Percentiles rank a stretch among this genome's conserved stretches.
Conservation (phyloP, 768 basidiomycete genomes). For the Boletellus emodensis region DNA sequence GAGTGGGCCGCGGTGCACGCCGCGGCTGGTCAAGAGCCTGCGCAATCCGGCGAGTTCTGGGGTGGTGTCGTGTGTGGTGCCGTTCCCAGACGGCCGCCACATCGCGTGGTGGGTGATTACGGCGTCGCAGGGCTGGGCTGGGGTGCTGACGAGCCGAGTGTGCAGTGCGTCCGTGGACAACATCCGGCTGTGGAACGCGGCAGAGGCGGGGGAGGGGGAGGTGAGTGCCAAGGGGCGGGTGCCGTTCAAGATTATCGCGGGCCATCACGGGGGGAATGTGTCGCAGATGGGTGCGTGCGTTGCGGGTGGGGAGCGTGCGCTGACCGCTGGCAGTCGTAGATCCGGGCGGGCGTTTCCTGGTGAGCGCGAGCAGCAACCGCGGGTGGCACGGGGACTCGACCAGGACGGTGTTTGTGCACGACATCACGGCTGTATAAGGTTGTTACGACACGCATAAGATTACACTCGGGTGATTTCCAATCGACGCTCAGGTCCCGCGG, state of each 20-base stretch:
- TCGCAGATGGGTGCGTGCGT: slow-evolving; percentile 82
- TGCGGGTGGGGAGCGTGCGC: background rate
- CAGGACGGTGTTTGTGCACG: slow-evolving; percentile 85
- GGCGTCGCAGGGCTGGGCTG: slow-evolving; percentile 15
- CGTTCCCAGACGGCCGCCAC: slow-evolving; percentile 90
- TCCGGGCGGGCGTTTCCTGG: slow-evolving; percentile 75
- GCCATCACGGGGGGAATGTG: slow-evolving; percentile 92
- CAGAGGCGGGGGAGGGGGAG: slow-evolving; percentile 63
- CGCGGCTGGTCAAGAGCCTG: slow-evolving; percentile 75
- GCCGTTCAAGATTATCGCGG: slow-evolving; percentile 92
- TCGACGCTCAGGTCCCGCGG: slow-evolving; percentile 31
- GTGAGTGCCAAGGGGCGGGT: slow-evolving; percentile 64
- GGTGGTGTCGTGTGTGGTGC: slow-evolving; percentile 85
- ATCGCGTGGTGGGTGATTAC: slow-evolving; percentile 71
- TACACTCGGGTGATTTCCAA: slow-evolving; percentile 31
- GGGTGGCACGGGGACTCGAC: slow-evolving; percentile 94
- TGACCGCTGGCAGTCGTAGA: slow-evolving; percentile 63
- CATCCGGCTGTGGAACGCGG: slow-evolving; percentile 89
- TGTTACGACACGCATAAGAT: slow-evolving; percentile 29
- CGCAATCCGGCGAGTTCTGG: slow-evolving; percentile 87
- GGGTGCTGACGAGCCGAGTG: slow-evolving; percentile 4
- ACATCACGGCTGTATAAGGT: slow-evolving; percentile 55
- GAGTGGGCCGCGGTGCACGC: slow-evolving; percentile 58
- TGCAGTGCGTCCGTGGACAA: slow-evolving; percentile 88
- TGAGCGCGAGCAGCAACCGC: slow-evolving; percentile 90